Evolutionary conservation across 1,139 yeast species (phyloP), one percentile per base, ranked within the genome.

Genomic region (Yamadazyma aaseri): DNA sequence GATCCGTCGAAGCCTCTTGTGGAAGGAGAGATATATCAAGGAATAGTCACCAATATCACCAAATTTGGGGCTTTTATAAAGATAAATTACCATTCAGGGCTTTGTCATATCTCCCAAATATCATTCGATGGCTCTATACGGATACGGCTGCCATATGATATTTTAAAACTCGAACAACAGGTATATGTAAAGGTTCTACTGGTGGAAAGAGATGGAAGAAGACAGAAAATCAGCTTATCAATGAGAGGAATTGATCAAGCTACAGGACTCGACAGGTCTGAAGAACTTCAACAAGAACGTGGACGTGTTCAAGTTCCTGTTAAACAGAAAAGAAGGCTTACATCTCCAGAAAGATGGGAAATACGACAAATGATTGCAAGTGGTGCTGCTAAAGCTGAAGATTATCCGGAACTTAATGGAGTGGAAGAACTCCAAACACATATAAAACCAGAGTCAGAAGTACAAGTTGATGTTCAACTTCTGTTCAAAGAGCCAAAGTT

Each of bases 281-380:
- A 42, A 4, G 64, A 63, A 20, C 24, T 28, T 5, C n/a, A n/a
- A n/a, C n/a, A n/a, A n/a, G 54, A 63, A 36, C 58, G 61, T 29
- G 56, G 53, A 21, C 39, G 50, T 29, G 40, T 30, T 17, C 22
- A 29, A 15, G 23, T 21, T 3, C 25, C 26, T 8, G 21, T 9
- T 14, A 10, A 21, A 9, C 26, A 17, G 9, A 58, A 65, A 37
- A 68, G 79, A 46, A 63, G 86, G 33, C 56, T 83, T 24, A 81
- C 94, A 0, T 83, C 95, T 0, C 95, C 95, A 1, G 97, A 90
- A 55, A 62, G 90, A 38, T 90, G 96, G 96, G 97, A 90, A 50
- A 72, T 86, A 33, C 68, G 86, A 21, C 97, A 90, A 50, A 63
- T 86, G 21, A 81, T 84, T 22, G 84, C 94, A 0, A 79, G 94